These are phyloP conservation scores for Scleroderma bovista DNA, from an alignment of 768 basidiomycete genomes.

Conservation along the genomic window DNA sequence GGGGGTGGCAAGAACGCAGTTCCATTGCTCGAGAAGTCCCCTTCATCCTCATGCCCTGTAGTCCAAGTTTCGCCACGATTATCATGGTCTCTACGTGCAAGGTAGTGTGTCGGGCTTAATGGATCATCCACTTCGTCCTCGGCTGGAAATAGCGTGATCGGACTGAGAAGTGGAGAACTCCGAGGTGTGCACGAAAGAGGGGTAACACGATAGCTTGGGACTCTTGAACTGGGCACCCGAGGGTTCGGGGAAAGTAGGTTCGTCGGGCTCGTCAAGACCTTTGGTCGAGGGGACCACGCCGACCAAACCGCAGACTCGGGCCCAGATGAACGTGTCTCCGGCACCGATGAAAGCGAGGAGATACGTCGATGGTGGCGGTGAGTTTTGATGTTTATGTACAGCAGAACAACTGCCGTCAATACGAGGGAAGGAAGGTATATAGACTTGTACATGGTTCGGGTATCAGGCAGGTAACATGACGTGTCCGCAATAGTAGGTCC, in stretches of 20 bases:
- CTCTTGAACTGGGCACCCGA: constrained; percentile 34
- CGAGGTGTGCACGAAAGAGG: constrained; percentile 33
- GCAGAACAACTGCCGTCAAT: constrained; percentile 45
- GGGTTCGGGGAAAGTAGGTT: constrained; percentile 32
- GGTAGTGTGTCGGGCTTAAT: constrained; percentile 48
- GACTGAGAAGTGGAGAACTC: constrained; percentile 33
- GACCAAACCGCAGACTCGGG: constrained; percentile 34
- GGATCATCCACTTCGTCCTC: constrained; percentile 44
- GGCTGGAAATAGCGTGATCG: constrained; percentile 30
- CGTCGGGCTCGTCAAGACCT: constrained; percentile 35
- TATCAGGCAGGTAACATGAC: constrained; percentile 79
- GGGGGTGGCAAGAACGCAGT: constrained; percentile 29
- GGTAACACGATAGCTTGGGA: constrained; percentile 37
- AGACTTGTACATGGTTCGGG: constrained; percentile 50
- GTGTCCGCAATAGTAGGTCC: constrained; percentile 50
- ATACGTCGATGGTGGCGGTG: constrained; percentile 11
- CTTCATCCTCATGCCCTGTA: constrained; percentile 10
- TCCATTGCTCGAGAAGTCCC: neutral
- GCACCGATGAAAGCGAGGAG: constrained; percentile 27
- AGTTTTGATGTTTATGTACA: constrained; percentile 38
- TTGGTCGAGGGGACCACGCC: constrained; percentile 40
- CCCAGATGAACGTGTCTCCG: constrained; percentile 26
- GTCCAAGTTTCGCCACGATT: constrained; percentile 31
- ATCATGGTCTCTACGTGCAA: constrained; percentile 31
- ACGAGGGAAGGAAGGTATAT: constrained; percentile 62